A percentile compares a stretch with the other conserved stretches of the same genome.
These are phyloP conservation scores for Candida berthetii DNA, from an alignment of 805 yeast genomes.

Conservation along the genomic window DNA sequence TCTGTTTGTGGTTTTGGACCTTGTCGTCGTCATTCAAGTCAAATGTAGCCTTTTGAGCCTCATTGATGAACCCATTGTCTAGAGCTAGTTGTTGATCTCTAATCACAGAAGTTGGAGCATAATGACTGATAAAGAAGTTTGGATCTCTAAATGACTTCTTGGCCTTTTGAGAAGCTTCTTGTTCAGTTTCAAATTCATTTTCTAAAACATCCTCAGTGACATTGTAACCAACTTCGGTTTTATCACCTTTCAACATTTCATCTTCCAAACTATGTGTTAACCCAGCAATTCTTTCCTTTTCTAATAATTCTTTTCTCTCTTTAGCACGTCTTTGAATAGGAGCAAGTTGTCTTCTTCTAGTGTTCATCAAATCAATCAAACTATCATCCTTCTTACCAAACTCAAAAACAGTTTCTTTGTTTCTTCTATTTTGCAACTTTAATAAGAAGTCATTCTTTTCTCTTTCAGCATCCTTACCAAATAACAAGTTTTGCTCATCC, in stretches of 20 bases:
- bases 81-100: constrained; percentile 74
- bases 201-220: constrained; percentile 33
- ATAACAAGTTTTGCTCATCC: constrained; percentile 82
- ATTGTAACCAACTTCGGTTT: constrained; percentile 41
- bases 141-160: constrained; percentile 66
- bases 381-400: constrained; percentile 64
- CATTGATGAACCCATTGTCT: constrained; percentile 66
- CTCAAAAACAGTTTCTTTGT: constrained; percentile 93
- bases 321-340: constrained; percentile 77
- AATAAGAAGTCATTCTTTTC: constrained; percentile 71
- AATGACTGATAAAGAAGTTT: constrained; percentile 77
- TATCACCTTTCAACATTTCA: constrained; percentile 53
- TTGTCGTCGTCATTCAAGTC: constrained; percentile 79
- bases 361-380: constrained; percentile 77
- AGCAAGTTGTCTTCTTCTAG: constrained; percentile 81
- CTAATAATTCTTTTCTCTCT: constrained; percentile 62
- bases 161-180: constrained; percentile 20
- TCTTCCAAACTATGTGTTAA: constrained; percentile 68
- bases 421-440: constrained; percentile 58
- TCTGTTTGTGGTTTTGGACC: constrained; percentile 55
- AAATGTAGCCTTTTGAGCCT: constrained; percentile 80
- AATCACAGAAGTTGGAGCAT: constrained; percentile 72
- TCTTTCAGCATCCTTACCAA: constrained; percentile 69
- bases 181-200: constrained; percentile 34
- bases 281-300: constrained; percentile 72